Evolutionary conservation across 371 early-diverging fungal species (phyloP), one percentile per base, ranked within the genome.

Genomic region (Lichtheimia ornata): DNA sequence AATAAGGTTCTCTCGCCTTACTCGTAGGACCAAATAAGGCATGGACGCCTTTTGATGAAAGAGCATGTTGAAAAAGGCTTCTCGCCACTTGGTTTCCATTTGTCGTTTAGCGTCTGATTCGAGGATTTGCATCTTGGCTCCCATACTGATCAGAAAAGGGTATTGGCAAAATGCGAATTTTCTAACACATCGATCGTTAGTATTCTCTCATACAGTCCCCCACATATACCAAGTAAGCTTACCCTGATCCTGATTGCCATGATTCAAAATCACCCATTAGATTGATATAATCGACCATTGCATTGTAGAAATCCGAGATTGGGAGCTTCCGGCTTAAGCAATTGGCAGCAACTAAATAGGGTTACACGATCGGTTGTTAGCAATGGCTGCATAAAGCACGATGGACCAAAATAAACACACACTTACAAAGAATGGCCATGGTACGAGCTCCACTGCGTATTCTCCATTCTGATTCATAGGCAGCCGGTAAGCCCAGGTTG

Each of bases 161-260:
- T 93, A 95, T 62, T 92, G 89, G 58, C 95, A 94, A 67, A 94
- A 91, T 4, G 95, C 83, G 62, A 96, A 94, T 57, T 81, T 78
- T 20, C 74, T 74, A 61, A 61, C 28, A 50, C 35, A 35, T 6
- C 22, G 1, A 22, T 9, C 9, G 35, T 35, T 35, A 11, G 27
- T 52, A 15, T 52, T 6, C 9, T 22, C 2, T 12, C 47, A 22
- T 52, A 24, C 15, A 22, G 18, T 15, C 22, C 11, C 0, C 14
- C 4, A 0, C 2, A 2, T 17, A 44, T 3, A 3, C 25, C 27
- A 30, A 5, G 27, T 1, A 41, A 4, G n/a, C 78, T 56, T 72
- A 87, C 86, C 88, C 83, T n/a, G 88, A 80, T 27, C 86, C 75
- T 12, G 87, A 84, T 72, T 94, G 93, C 95, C 95, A 96, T 30